phyloP scores from a whole-genome alignment of 805 yeast species.

The Candida argentea region DNA sequence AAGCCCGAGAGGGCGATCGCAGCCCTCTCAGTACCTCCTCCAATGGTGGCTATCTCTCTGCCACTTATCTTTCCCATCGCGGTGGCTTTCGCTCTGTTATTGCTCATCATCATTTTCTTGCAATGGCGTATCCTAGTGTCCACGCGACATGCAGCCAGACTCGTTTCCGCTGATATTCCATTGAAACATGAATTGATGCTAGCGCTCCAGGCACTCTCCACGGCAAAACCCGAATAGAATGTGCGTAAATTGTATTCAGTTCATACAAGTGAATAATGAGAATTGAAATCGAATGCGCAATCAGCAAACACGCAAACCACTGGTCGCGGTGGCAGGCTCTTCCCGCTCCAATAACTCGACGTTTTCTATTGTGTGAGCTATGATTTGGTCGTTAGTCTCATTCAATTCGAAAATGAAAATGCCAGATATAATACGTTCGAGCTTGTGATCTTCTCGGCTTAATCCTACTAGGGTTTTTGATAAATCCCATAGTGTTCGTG shows the following conservation, averaged over 20 bases:
- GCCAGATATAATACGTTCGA: slow-evolving; percentile 41
- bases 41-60: too few relatives aligned
- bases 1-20: too few relatives aligned
- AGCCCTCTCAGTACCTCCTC: too few relatives aligned
- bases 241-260: not conserved
- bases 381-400: slow-evolving; percentile 40
- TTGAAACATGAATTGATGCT: too few relatives aligned
- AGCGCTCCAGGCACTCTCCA: not conserved
- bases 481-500: slow-evolving; percentile 17
- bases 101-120: too few relatives aligned
- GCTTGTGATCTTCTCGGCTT: slow-evolving; percentile 12
- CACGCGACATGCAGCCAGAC: too few relatives aligned
- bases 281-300: not conserved
- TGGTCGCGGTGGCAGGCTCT: slow-evolving; percentile 16
- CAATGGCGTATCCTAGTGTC: too few relatives aligned
- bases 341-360: slow-evolving; percentile 45
- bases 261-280: not conserved
- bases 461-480: slow-evolving; percentile 26
- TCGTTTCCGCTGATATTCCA: too few relatives aligned
- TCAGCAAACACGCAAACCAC: slow-evolving; percentile 20
- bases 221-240: not conserved
- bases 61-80: too few relatives aligned
- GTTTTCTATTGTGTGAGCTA: slow-evolving; percentile 59
- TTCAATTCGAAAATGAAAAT: slow-evolving; percentile 58
- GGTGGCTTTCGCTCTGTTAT: too few relatives aligned